phyloP scores from a whole-genome alignment of 177 flowering plant genomes.

The Vitis hybrid region DNA sequence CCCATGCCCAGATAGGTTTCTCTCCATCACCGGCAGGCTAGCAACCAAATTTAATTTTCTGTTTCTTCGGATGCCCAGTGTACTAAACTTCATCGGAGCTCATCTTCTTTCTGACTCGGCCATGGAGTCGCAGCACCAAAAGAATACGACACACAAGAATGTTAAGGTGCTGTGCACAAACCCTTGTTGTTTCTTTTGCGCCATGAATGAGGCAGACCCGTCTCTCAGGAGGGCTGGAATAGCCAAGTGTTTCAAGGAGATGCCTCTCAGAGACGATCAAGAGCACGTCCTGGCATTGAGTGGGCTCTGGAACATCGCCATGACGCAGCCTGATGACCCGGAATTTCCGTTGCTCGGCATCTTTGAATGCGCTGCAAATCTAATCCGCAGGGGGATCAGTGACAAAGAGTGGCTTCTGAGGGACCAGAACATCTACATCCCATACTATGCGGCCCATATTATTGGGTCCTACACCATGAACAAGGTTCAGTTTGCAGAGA shows the following conservation, averaged over 20 bases:
- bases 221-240: constrained; percentile 37
- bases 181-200: constrained; percentile 70
- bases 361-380: constrained; percentile 59
- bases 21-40: too few species aligned
- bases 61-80: too few species aligned
- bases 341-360: constrained; percentile 72
- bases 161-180: constrained; percentile 21
- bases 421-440: constrained; percentile 71
- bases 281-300: constrained; percentile 64
- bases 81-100: neutral
- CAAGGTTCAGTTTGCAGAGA: constrained; percentile 53
- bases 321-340: constrained; percentile 70
- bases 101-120: neutral
- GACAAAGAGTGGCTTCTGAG: constrained; percentile 52
- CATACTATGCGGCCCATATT: constrained; percentile 86
- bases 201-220: constrained; percentile 54
- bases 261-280: constrained; percentile 45
- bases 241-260: constrained; percentile 43
- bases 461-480: constrained; percentile 90
- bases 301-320: constrained; percentile 72
- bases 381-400: constrained; percentile 43
- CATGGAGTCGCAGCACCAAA: constrained; percentile 11
- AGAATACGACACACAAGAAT: neutral
- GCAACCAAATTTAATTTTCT: too few species aligned
- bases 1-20: too few species aligned